Conservation (phyloP, 164 flowering plant species). For the Sextonia rubra region DNA sequence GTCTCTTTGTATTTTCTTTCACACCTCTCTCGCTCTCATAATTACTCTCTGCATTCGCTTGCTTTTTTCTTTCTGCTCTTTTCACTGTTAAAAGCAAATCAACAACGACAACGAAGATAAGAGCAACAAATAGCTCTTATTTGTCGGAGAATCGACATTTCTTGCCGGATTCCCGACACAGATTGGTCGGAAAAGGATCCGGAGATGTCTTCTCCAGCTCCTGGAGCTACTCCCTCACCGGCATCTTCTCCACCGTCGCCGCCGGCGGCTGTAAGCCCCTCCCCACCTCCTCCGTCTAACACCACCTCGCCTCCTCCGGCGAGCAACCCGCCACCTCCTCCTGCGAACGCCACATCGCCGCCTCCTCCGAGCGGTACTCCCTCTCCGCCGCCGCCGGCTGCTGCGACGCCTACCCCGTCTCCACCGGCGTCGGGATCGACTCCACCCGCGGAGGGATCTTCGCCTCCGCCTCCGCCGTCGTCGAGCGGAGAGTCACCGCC, state of each 20-base stretch:
- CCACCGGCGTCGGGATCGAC: constrained; percentile 20
- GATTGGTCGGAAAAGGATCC: not conserved
- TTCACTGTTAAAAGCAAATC: too few species aligned
- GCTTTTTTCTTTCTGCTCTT: too few species aligned
- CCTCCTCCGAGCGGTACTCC: constrained; percentile 13
- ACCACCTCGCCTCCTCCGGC: constrained; percentile 23
- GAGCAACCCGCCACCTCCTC: constrained; percentile 17
- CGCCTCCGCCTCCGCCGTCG: constrained; percentile 3
- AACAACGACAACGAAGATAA: too few species aligned
- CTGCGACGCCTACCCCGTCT: constrained; percentile 14
- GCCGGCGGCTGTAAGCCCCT: constrained; percentile 8
- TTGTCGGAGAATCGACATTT: too few species aligned
- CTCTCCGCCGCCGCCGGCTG: not conserved
- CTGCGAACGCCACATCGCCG: constrained; percentile 16
- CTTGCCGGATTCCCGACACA: not conserved
- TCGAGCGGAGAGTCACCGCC: constrained; percentile 18
- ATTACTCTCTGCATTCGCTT: too few species aligned
- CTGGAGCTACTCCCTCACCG: constrained; percentile 18
- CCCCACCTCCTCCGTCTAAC: constrained; percentile 15
- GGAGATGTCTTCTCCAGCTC: constrained; percentile 20
- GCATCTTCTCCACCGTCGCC: constrained; percentile 30
- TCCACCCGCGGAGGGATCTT: constrained; percentile 13
- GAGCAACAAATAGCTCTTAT: too few species aligned
- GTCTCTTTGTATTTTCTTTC: too few species aligned
- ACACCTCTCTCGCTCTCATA: too few species aligned